Evolutionary conservation across 345 rosid genomes (phyloP).

Genomic region (Moricandia moricandioides): DNA sequence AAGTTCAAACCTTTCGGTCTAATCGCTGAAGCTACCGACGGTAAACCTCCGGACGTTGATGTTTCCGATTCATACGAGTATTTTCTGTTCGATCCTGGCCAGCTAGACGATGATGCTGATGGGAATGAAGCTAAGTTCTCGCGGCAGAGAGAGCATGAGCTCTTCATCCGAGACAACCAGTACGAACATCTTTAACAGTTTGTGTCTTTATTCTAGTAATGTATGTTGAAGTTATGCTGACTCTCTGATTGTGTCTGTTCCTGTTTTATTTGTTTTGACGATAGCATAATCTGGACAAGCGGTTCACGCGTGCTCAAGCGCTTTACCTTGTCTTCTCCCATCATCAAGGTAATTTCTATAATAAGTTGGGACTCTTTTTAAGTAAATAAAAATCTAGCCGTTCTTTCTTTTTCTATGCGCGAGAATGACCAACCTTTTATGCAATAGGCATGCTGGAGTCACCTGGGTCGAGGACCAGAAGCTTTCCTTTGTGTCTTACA

Average conservation of each 20-base stretch:
- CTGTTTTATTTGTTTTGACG: neutral
- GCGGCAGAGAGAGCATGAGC: constrained; percentile 68
- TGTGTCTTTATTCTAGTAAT: neutral
- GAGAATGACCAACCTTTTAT: no score
- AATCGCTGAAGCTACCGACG: constrained; percentile 82
- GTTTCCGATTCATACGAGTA: constrained; percentile 56
- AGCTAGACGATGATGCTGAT: constrained; percentile 37
- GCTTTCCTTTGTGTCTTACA: constrained; percentile 77
- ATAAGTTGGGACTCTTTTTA: neutral
- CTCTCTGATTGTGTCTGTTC: neutral
- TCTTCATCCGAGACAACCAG: constrained; percentile 75
- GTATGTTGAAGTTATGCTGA: neutral
- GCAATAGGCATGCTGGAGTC: constrained; percentile 89
- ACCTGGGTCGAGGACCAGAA: constrained; percentile 55
- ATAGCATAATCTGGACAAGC: constrained; percentile 65
- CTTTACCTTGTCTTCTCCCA: constrained; percentile 60
- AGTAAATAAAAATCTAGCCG: no score
- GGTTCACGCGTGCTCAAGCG: constrained; percentile 71
- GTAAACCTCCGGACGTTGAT: constrained; percentile 43
- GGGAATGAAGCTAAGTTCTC: constrained; percentile 35
- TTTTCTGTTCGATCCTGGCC: constrained; percentile 70
- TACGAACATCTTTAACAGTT: no score
- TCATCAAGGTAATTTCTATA: constrained; percentile 48
- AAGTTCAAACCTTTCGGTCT: constrained; percentile 94
- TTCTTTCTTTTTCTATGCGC: no score